Conservation (phyloP, 352 stramenopile species). For the Pythium oligandrum region DNA sequence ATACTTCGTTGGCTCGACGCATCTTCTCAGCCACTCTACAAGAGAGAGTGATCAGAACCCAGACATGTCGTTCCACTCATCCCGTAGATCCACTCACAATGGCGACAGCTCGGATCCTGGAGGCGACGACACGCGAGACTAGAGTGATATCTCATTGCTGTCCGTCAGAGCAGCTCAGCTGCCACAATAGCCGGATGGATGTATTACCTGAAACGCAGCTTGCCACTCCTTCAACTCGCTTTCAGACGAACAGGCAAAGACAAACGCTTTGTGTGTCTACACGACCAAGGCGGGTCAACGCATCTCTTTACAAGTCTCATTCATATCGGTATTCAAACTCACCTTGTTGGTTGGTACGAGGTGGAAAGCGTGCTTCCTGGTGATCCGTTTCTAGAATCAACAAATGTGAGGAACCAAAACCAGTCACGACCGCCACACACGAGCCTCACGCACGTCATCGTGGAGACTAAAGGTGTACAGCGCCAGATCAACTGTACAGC, state of each 20-base stretch:
- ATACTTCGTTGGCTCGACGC: conserved; percentile 45
- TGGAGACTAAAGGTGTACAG: conserved; percentile 39
- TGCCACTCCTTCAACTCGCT: conserved; percentile 59
- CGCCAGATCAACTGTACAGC: conserved; percentile 34
- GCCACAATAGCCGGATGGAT: too few species aligned
- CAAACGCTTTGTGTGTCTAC: conserved; percentile 38
- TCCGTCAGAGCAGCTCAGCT: too few species aligned
- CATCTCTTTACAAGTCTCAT: too few species aligned
- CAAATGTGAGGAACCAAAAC: too few species aligned
- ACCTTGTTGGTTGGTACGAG: conserved; percentile 51
- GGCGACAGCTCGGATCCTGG: conserved; percentile 9
- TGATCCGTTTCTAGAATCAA: conserved; percentile 40
- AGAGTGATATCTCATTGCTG: neutral
- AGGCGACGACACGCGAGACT: conserved; percentile 1
- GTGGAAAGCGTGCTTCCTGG: conserved; percentile 62
- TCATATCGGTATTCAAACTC: neutral
- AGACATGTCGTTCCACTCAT: neutral
- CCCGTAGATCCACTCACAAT: conserved; percentile 8
- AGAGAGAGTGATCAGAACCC: neutral
- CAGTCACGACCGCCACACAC: neutral
- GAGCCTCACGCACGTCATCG: conserved; percentile 30
- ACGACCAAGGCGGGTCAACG: neutral
- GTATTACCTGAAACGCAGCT: conserved; percentile 31
- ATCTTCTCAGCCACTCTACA: conserved; percentile 47
- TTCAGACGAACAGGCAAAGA: conserved; percentile 58